Evolutionary conservation across 305 asterid genomes (phyloP).

Genomic region (Fraxinus ornus): DNA sequence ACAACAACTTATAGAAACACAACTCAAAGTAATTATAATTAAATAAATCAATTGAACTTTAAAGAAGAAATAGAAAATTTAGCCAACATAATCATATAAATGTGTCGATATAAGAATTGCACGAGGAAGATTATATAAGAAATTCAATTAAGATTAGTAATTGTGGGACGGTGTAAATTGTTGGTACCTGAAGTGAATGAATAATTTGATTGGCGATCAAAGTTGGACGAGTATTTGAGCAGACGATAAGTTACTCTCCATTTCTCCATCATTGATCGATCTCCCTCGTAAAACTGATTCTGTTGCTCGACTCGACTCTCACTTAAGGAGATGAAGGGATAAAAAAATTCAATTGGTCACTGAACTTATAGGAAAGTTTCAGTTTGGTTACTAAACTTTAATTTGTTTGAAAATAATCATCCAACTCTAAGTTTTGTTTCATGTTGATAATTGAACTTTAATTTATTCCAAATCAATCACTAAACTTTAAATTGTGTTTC

Average conservation of each 20-base stretch:
- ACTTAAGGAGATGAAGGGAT: not conserved
- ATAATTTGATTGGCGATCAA: slow-evolving; percentile 28
- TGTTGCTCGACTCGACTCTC: not conserved
- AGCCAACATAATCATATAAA: not conserved
- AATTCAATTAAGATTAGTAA: not conserved
- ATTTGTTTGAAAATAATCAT: not conserved
- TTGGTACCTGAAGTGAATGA: slow-evolving; percentile 43
- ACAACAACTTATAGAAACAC: not conserved
- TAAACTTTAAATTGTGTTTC: not conserved
- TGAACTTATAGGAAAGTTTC: not conserved
- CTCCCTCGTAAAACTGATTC: not conserved
- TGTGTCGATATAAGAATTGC: not conserved
- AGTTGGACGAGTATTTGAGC: slow-evolving; percentile 36
- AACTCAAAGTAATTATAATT: not conserved
- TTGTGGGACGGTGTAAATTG: not conserved
- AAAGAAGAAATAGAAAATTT: slow-evolving; percentile 4
- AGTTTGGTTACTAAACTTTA: not conserved
- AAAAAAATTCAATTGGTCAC: not conserved
- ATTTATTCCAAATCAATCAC: not conserved
- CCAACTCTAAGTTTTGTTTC: not conserved
- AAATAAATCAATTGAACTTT: not conserved
- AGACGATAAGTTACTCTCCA: slow-evolving; percentile 45
- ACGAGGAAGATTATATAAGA: not conserved
- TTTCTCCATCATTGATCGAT: slow-evolving; percentile 38
- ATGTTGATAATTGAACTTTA: not conserved